These are phyloP conservation scores for Sonneratia caseolaris DNA, from an alignment of 345 rosid genomes.

Conservation along the genomic window DNA sequence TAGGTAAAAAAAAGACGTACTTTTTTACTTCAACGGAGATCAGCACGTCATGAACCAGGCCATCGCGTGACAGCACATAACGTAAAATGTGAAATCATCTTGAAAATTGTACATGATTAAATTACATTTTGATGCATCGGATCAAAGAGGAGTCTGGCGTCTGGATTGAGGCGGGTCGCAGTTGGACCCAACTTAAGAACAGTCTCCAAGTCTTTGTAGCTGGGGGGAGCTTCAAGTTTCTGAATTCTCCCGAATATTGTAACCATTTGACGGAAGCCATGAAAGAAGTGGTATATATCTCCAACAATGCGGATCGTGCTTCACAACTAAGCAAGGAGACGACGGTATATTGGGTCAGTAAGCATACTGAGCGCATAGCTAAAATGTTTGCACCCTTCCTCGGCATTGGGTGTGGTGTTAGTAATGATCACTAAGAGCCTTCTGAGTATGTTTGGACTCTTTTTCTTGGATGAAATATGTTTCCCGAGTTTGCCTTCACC, in stretches of 20 bases:
- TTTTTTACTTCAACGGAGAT: too few relatives aligned
- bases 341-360: constrained; percentile 37
- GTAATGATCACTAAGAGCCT: constrained; percentile 51
- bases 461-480: constrained; percentile 38
- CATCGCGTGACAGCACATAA: too few relatives aligned
- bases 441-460: constrained; percentile 47
- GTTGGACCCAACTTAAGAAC: constrained; percentile 46
- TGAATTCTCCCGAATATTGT: constrained; percentile 31
- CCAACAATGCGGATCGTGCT: constrained; percentile 34
- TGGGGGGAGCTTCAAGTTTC: constrained; percentile 34
- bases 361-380: constrained; percentile 54
- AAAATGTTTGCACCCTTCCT: constrained; percentile 32
- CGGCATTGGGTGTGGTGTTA: constrained; percentile 28
- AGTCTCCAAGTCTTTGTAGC: constrained; percentile 40
- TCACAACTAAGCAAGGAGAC: constrained; percentile 48
- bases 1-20: too few relatives aligned
- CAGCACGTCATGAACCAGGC: neutral
- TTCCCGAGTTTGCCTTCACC: constrained; percentile 43
- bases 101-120: too few relatives aligned
- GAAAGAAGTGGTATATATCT: constrained; percentile 28
- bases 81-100: too few relatives aligned
- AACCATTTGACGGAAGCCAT: constrained; percentile 25
- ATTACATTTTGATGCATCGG: constrained; percentile 13
- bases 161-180: constrained; percentile 51
- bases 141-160: constrained; percentile 22